Conservation (phyloP, 805 yeast genomes). For the Candida loeiensis region DNA sequence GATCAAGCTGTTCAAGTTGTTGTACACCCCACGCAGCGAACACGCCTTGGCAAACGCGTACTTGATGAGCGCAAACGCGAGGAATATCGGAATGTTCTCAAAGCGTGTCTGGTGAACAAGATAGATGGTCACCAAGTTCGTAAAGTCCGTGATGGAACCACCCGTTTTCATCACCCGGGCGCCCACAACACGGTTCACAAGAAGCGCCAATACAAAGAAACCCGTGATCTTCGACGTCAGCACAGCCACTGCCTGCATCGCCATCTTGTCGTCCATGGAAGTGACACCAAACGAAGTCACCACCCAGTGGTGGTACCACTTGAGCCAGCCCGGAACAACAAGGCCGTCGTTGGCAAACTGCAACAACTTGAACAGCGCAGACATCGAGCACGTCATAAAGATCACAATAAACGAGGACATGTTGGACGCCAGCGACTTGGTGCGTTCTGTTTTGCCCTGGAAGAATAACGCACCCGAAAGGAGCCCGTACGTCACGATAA, state of each 20-base stretch:
- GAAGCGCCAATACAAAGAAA: conserved; percentile 24
- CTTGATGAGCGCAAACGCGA: conserved; percentile 27
- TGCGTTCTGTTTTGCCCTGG: conserved; percentile 25
- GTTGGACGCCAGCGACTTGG: conserved; percentile 20
- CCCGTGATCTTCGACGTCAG: conserved; percentile 25
- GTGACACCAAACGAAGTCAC: conserved; percentile 24
- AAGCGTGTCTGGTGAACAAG: conserved; percentile 54
- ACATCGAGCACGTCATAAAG: conserved; percentile 43
- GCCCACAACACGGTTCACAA: conserved; percentile 28
- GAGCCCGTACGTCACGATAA: conserved; percentile 36
- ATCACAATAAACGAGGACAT: conserved; percentile 42
- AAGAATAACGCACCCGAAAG: conserved; percentile 17
- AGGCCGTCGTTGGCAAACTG: conserved; percentile 56
- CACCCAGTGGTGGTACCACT: conserved; percentile 24
- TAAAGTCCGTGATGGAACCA: conserved; percentile 33
- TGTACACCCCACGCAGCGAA: neutral
- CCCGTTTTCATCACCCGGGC: conserved; percentile 21
- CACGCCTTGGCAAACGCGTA: conserved; percentile 16
- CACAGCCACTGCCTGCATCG: conserved; percentile 22
- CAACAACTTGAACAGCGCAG: conserved; percentile 52
- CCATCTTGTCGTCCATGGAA: conserved; percentile 10
- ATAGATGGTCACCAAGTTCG: conserved; percentile 36
- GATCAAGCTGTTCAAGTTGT: conserved; percentile 9
- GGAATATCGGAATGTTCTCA: conserved; percentile 53
- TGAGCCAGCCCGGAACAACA: conserved; percentile 41